A percentile compares a stretch with the other conserved stretches of the same genome.
phyloP scores from a whole-genome alignment of 371 early-diverging fungal species.

The Zychaea mexicana region DNA sequence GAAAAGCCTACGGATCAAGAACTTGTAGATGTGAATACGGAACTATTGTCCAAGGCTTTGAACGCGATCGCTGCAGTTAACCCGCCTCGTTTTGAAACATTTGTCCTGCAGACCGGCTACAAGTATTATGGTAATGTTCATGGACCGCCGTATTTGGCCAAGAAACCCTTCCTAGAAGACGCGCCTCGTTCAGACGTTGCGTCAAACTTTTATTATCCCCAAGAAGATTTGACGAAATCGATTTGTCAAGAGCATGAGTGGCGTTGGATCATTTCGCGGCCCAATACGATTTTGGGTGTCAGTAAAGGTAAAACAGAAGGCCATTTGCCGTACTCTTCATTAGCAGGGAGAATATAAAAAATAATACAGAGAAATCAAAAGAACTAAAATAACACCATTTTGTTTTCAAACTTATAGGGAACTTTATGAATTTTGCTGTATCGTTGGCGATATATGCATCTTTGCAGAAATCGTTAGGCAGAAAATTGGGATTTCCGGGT shows the following conservation, averaged over 20 bases:
- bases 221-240: constrained; percentile 12
- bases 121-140: constrained; percentile 11
- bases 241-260: constrained; percentile 4
- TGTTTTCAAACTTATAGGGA: too few relatives aligned
- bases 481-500: constrained; percentile 3
- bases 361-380: too few relatives aligned
- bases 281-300: constrained; percentile 16
- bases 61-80: background rate
- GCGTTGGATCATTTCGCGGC: constrained; percentile 16
- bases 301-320: too few relatives aligned
- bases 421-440: constrained; percentile 17
- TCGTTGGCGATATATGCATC: constrained; percentile 10
- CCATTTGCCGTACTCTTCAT: too few relatives aligned
- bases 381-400: too few relatives aligned
- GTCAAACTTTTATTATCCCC: constrained; percentile 14
- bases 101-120: constrained; percentile 13
- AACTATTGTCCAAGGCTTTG: constrained; percentile 9
- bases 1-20: constrained; percentile 7
- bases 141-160: constrained; percentile 6
- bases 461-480: constrained; percentile 9
- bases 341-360: background rate
- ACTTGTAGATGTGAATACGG: background rate
- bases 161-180: constrained; percentile 13
- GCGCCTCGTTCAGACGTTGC: background rate
- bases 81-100: constrained; percentile 11